Evolutionary conservation across 352 stramenopile species (phyloP), one percentile per base, ranked within the genome.

Genomic region (Globisporangium nodosum): DNA sequence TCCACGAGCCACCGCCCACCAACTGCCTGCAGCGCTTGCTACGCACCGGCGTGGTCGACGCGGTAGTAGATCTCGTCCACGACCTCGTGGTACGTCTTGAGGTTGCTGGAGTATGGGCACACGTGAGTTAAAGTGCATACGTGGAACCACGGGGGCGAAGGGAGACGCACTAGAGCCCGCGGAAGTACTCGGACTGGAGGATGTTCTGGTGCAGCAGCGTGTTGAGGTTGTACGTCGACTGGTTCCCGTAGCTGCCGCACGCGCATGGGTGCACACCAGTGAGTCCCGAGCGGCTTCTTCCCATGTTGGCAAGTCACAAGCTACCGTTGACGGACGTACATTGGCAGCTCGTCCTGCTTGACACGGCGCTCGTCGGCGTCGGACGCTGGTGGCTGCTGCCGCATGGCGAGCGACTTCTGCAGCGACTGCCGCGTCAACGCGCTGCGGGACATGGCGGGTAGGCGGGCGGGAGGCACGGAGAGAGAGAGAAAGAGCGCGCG

Each of bases 41-140:
- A 60, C 58, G 37, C 57, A 88, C 79, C 81, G 31, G 82, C 85
- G 70, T 92, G 82, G 50, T 91, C 81, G 12, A 94, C 85, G 33
- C 82, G 82, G 68, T 93, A 89, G 66, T 95, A 96, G 60, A 97
- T 96, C 73, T 97, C 90, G 55, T 97, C 89, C 52, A 96, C 86
- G n/a, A 98, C 92, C 76, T 99, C 87, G 65, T 98, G 96, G 68
- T 98, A 98, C 54, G 97, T 98, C 69, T 96, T 86, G 48, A 91
- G 71, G 39, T 90, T 88, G 71, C 77, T 87, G 56, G 1, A 42
- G 49, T n/a, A 18, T 2, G 24, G 2, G 13, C 33, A 35, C 11
- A 42, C 35, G 27, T 18, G 31, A 39, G 20, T 40, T 13, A 60
- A 27, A 15, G 24, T 18, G 1, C 39, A 61, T 9, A 37, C 9